A percentile compares a stretch with the other conserved stretches of the same genome.
phyloP scores from a whole-genome alignment of 176 grass and related monocot species.

The Zoysia pacifica region DNA sequence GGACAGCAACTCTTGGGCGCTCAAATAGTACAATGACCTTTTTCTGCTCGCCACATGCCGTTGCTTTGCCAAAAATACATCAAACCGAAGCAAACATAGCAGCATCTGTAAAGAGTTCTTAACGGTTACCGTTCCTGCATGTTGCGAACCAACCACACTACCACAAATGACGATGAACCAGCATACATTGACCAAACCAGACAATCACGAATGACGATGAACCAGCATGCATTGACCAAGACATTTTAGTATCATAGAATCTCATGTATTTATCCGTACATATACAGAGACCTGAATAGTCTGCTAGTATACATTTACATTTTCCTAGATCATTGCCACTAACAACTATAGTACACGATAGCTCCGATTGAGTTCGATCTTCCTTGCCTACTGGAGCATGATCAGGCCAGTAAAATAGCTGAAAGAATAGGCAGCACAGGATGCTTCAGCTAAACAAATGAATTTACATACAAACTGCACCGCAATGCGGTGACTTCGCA shows the following conservation, averaged over 20 bases:
- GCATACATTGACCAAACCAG: not conserved
- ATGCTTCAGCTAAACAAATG: constrained; percentile 38
- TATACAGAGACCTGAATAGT: not conserved
- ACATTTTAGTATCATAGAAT: not conserved
- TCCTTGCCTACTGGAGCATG: constrained; percentile 35
- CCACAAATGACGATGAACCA: not conserved
- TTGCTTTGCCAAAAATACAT: constrained; percentile 19
- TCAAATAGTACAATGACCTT: not conserved
- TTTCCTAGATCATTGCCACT: not conserved
- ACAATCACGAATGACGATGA: not conserved
- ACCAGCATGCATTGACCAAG: not conserved
- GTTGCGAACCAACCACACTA: not conserved
- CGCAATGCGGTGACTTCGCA: not conserved
- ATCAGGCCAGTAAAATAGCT: constrained; percentile 27
- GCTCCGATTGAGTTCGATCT: constrained; percentile 38
- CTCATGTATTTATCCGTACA: not conserved
- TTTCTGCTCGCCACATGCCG: constrained; percentile 9
- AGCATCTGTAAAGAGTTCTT: constrained; percentile 7
- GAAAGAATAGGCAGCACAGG: constrained; percentile 27
- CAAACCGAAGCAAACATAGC: constrained; percentile 8
- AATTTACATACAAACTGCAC: not conserved
- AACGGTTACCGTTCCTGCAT: not conserved
- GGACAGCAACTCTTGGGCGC: not conserved
- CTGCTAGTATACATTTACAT: not conserved
- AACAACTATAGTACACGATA: not conserved